A percentile compares a stretch with the other conserved stretches of the same genome.
Conservation (phyloP, 208 protist genomes). For the Acanthamoeba healyi region DNA sequence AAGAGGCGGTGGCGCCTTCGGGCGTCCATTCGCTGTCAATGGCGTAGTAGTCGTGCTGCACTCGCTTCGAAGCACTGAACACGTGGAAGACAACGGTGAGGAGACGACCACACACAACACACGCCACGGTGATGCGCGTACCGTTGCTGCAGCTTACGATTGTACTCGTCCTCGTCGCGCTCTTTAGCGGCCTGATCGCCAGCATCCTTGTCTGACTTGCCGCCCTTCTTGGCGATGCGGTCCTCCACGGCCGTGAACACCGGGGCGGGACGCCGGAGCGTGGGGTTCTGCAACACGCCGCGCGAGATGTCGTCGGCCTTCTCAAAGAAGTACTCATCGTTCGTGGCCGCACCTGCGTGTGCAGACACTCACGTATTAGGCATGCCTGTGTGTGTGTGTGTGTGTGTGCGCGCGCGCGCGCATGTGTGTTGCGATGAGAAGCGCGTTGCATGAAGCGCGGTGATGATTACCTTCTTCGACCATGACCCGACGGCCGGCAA, state of each 20-base stretch:
- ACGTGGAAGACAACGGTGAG: background rate
- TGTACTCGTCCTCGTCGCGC: constrained; percentile 1
- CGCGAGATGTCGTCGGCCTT: constrained; percentile 36
- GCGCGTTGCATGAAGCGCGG: no score
- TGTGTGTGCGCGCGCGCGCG: background rate
- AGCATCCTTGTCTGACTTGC: background rate
- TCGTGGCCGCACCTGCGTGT: background rate
- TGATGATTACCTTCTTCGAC: background rate
- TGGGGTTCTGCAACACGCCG: constrained; percentile 23
- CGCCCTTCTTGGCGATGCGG: background rate
- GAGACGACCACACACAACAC: background rate
- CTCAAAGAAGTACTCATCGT: constrained; percentile 46
- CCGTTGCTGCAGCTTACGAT: constrained; percentile 15
- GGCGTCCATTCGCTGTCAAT: constrained; percentile 50
- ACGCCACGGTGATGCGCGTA: background rate
- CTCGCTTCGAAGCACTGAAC: constrained; percentile 17
- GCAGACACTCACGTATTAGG: background rate
- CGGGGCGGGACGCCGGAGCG: background rate
- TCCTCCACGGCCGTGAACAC: background rate
- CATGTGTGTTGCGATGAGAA: background rate
- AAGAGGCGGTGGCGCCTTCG: background rate
- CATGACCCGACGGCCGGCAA: constrained; percentile 58
- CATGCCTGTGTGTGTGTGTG: background rate
- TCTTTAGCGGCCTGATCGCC: background rate
- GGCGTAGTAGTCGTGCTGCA: constrained; percentile 52